phyloP scores from a whole-genome alignment of 495 filamentous ascomycete genomes.

The Sphaerosporella brunnea region DNA sequence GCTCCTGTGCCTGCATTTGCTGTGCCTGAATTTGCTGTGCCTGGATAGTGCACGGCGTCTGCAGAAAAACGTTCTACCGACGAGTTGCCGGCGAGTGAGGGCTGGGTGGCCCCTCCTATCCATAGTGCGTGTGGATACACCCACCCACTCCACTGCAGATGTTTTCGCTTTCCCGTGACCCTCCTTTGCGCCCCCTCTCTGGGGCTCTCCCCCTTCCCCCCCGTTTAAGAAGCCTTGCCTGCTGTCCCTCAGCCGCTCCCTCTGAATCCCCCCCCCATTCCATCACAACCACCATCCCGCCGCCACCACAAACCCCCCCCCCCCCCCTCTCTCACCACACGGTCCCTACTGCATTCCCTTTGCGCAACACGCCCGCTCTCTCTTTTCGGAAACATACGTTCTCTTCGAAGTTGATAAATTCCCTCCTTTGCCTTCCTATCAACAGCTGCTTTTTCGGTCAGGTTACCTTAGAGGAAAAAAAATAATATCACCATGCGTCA shows the following conservation, averaged over 20 bases:
- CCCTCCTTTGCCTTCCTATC: constrained; percentile 2
- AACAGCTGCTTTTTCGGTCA: not conserved
- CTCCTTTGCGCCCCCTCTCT: not conserved
- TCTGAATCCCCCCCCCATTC: too few relatives aligned
- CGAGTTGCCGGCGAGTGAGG: too few relatives aligned
- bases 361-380: not conserved
- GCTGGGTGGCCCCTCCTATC: too few relatives aligned
- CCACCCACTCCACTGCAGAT: not conserved
- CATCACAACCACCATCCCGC: not conserved
- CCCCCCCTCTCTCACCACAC: too few relatives aligned
- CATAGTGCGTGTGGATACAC: too few relatives aligned
- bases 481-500: not conserved
- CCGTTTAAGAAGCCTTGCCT: not conserved
- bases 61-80: too few relatives aligned
- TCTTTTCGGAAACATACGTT: too few relatives aligned
- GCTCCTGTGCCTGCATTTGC: too few relatives aligned
- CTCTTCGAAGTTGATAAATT: not conserved
- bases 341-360: too few relatives aligned
- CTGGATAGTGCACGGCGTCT: too few relatives aligned
- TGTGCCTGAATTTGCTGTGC: too few relatives aligned
- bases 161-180: not conserved
- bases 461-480: not conserved
- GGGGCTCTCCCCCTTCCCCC: not conserved
- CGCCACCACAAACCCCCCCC: too few relatives aligned
- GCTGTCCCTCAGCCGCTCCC: not conserved